These are phyloP conservation scores for Aspergillus ruber DNA, from an alignment of 2,329 filamentous ascomycete genomes.

Conservation along the genomic window DNA sequence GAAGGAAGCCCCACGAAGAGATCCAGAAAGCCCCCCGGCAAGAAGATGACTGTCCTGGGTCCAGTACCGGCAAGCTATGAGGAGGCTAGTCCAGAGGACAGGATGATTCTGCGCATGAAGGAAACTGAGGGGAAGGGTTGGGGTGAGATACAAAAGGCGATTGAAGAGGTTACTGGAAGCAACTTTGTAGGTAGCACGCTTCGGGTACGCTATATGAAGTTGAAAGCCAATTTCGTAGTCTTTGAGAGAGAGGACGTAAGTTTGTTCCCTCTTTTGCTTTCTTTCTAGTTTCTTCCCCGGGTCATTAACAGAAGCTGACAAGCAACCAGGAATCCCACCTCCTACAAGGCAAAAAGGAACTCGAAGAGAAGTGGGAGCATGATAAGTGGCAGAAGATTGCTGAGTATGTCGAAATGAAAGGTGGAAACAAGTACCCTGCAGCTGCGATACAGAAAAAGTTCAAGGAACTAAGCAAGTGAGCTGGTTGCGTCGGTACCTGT, in stretches of 20 bases:
- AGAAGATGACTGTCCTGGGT: neutral
- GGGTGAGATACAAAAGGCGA: neutral
- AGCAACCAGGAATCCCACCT: too few relatives aligned
- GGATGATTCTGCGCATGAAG: neutral
- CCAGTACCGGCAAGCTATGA: conserved; percentile 20
- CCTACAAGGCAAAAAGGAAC: conserved; percentile 27
- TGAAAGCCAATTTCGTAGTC: conserved; percentile 3
- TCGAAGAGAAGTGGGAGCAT: conserved; percentile 34
- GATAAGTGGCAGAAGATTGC: conserved; percentile 37
- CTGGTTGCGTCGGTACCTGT: too few relatives aligned
- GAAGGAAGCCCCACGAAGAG: too few relatives aligned
- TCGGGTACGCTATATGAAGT: neutral
- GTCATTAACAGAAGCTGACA: too few relatives aligned
- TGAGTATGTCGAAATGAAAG: conserved; percentile 3
- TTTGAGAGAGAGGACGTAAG: conserved; percentile 22
- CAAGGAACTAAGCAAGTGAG: conserved; percentile 34
- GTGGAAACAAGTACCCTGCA: conserved; percentile 26
- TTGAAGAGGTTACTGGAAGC: neutral
- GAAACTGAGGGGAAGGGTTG: neutral
- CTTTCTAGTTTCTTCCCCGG: too few relatives aligned
- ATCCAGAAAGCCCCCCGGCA: too few relatives aligned
- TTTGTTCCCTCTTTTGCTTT: too few relatives aligned
- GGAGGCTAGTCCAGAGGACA: neutral
- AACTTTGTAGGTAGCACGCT: neutral
- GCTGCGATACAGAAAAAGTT: conserved; percentile 33